Evolutionary conservation across 2,329 filamentous ascomycete genomes (phyloP).

Genomic region (Hawksworthiomyces lignivorus): DNA sequence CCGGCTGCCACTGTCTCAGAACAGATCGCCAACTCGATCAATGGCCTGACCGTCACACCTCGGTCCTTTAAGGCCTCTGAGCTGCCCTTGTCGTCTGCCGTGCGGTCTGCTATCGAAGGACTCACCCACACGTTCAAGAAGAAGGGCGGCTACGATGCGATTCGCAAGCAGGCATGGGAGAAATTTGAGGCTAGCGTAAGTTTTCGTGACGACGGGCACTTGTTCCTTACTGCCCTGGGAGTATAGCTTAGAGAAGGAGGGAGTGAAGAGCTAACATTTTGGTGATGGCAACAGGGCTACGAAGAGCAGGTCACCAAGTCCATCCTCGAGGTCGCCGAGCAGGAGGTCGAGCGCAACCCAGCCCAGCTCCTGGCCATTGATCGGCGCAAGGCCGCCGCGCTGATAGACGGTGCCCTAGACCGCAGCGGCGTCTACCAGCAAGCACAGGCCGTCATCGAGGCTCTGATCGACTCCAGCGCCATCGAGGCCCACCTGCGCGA

Average conservation of each 20-base stretch:
- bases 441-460: slow-evolving; percentile 59
- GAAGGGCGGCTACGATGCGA: slow-evolving; percentile 72
- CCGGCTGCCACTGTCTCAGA: not conserved
- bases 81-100: slow-evolving; percentile 64
- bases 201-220: no score
- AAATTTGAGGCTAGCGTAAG: slow-evolving; percentile 64
- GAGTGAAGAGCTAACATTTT: not conserved
- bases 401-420: slow-evolving; percentile 72
- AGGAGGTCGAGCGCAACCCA: slow-evolving; percentile 69
- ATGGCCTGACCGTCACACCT: not conserved
- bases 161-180: slow-evolving; percentile 70
- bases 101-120: slow-evolving; percentile 64
- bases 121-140: slow-evolving; percentile 79
- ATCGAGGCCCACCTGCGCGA: slow-evolving; percentile 65
- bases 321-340: slow-evolving; percentile 61
- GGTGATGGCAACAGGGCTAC: slow-evolving; percentile 48
- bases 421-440: slow-evolving; percentile 68
- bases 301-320: slow-evolving; percentile 59
- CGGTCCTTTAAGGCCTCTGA: slow-evolving; percentile 60
- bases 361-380: slow-evolving; percentile 64
- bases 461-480: slow-evolving; percentile 58
- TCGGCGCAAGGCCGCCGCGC: slow-evolving; percentile 62
- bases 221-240: no score
- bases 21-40: not conserved
- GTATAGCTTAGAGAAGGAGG: no score